Percentiles rank a stretch among this genome's conserved stretches.
These are phyloP conservation scores for Zygosaccharomyces pseudorouxii DNA, from an alignment of 805 yeast genomes.

Conservation along the genomic window DNA sequence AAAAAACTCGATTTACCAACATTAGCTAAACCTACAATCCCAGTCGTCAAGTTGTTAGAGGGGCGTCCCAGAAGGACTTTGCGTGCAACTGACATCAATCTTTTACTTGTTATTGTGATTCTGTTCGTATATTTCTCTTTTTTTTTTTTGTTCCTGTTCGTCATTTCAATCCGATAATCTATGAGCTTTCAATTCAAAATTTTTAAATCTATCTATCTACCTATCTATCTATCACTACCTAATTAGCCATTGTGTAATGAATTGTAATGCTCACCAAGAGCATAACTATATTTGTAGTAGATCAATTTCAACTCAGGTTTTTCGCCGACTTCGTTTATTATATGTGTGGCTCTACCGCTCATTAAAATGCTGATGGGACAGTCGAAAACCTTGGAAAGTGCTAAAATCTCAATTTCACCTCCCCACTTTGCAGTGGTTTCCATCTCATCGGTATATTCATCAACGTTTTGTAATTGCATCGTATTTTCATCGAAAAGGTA, in stretches of 20 bases:
- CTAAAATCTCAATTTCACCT: constrained; percentile 86
- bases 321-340: constrained; percentile 54
- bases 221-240: background rate
- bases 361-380: constrained; percentile 73
- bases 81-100: constrained; percentile 35
- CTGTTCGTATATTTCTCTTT: background rate
- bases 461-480: constrained; percentile 56
- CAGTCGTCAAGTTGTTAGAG: constrained; percentile 65
- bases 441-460: constrained; percentile 62
- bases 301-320: constrained; percentile 62
- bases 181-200: background rate
- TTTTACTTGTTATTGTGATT: background rate
- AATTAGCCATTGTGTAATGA: constrained; percentile 50
- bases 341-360: constrained; percentile 67
- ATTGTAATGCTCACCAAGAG: constrained; percentile 94
- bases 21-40: constrained; percentile 91
- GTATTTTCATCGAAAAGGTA: constrained; percentile 78
- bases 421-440: constrained; percentile 92
- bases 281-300: constrained; percentile 78
- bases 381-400: constrained; percentile 64
- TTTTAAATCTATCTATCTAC: background rate
- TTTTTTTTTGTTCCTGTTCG: background rate
- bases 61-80: constrained; percentile 77
- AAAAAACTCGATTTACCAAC: constrained; percentile 97
- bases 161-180: background rate